Percentiles rank a stretch among this genome's conserved stretches.
These are phyloP conservation scores for Syncephalastrum contaminatum DNA, from an alignment of 371 early-diverging fungal species.

Conservation along the genomic window DNA sequence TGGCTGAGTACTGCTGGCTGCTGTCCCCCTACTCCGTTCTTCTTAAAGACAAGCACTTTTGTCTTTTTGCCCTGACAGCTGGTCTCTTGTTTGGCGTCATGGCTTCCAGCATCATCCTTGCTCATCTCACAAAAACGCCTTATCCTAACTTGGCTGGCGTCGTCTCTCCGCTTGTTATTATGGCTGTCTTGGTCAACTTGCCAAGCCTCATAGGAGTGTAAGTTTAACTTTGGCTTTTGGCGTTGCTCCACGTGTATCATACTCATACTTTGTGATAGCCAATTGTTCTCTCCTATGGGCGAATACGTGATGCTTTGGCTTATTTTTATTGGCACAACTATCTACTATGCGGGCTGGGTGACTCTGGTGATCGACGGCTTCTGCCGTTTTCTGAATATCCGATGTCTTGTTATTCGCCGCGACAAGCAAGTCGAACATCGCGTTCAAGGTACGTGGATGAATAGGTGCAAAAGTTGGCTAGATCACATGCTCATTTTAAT, in stretches of 20 bases:
- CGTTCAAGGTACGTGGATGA: slow-evolving; percentile 6
- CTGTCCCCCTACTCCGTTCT: slow-evolving; percentile 62
- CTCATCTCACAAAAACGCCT: slow-evolving; percentile 79
- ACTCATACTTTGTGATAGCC: not conserved
- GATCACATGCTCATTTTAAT: not conserved
- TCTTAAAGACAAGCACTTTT: slow-evolving; percentile 59
- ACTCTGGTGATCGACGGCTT: slow-evolving; percentile 81
- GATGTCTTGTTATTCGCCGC: slow-evolving; percentile 72
- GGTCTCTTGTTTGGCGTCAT: slow-evolving; percentile 86
- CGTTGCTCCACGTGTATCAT: not conserved
- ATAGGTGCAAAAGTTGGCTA: no score
- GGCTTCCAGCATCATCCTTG: slow-evolving; percentile 87
- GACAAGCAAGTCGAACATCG: slow-evolving; percentile 12
- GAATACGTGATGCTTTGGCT: slow-evolving; percentile 20
- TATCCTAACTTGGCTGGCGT: slow-evolving; percentile 78
- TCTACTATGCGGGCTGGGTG: slow-evolving; percentile 61
- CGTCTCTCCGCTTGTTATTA: slow-evolving; percentile 67
- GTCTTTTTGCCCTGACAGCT: slow-evolving; percentile 69
- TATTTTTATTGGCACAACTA: slow-evolving; percentile 5
- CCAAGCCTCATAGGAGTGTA: slow-evolving; percentile 46
- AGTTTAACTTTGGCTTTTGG: slow-evolving; percentile 3
- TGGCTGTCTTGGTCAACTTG: slow-evolving; percentile 60
- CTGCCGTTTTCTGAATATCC: slow-evolving; percentile 81
- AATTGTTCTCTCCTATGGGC: slow-evolving; percentile 7
- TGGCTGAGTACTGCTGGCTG: slow-evolving; percentile 67